Evolutionary conservation across 2,329 filamentous ascomycete genomes (phyloP).

Genomic region (Xylariaceae sp.): DNA sequence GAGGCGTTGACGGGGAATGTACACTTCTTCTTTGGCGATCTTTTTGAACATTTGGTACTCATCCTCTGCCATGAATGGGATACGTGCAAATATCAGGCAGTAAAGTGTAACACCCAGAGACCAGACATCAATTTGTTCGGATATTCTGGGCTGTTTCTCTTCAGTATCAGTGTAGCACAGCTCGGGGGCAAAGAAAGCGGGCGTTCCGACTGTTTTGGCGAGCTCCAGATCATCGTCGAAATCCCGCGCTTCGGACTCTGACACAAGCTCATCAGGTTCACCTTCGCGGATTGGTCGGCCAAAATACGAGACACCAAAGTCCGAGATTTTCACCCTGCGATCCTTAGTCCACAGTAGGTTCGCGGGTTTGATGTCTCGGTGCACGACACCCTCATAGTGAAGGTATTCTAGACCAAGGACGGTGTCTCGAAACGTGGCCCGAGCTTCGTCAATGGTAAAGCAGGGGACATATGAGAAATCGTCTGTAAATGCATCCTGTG

Average conservation of each 20-base stretch:
- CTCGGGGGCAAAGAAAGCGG: slow-evolving; percentile 95
- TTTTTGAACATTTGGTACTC: slow-evolving; percentile 88
- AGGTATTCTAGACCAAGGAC: slow-evolving; percentile 91
- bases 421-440: slow-evolving; percentile 85
- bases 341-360: slow-evolving; percentile 85
- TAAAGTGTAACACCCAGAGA: slow-evolving; percentile 94
- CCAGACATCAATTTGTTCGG: slow-evolving; percentile 95
- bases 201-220: slow-evolving; percentile 97
- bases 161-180: slow-evolving; percentile 83
- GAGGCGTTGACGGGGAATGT: slow-evolving; percentile 79
- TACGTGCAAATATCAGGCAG: slow-evolving; percentile 88
- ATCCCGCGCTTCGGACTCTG: slow-evolving; percentile 79
- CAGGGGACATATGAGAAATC: slow-evolving; percentile 92
- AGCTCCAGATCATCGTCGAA: slow-evolving; percentile 91
- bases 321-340: slow-evolving; percentile 91
- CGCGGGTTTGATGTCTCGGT: slow-evolving; percentile 82
- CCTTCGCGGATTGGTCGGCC: slow-evolving; percentile 81
- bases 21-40: slow-evolving; percentile 89
- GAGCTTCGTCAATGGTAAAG: slow-evolving; percentile 79
- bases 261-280: slow-evolving; percentile 69
- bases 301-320: slow-evolving; percentile 97
- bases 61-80: slow-evolving; percentile 88
- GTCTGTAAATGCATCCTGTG: slow-evolving; percentile 69
- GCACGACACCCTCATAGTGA: slow-evolving; percentile 80
- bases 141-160: slow-evolving; percentile 69